Conservation (phyloP, 768 basidiomycete species). For the Suillus tomentosus region DNA sequence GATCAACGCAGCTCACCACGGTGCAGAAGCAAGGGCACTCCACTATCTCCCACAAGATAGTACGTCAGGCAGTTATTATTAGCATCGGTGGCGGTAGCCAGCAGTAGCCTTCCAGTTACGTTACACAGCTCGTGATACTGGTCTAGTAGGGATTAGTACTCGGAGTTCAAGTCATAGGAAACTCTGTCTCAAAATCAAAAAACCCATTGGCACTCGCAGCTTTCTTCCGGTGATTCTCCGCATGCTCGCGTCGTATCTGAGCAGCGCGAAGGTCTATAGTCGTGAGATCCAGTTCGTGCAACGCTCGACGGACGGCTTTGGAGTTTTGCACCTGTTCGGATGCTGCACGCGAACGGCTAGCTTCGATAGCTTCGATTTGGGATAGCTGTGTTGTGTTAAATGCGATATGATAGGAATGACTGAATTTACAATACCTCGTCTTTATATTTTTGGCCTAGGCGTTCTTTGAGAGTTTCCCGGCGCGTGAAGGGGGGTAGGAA, state of each 20-base stretch:
- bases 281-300: conserved; percentile 63
- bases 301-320: conserved; percentile 49
- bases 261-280: conserved; percentile 61
- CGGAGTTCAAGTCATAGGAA: not conserved
- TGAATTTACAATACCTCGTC: conserved; percentile 20
- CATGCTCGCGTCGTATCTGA: conserved; percentile 57
- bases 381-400: conserved; percentile 4
- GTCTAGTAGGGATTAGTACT: not conserved
- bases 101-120: not conserved
- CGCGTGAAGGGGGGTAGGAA: conserved; percentile 37
- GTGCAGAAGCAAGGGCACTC: conserved; percentile 58
- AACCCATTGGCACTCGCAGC: conserved; percentile 51
- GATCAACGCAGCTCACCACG: conserved; percentile 12
- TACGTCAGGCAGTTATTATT: conserved; percentile 18
- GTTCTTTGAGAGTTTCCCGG: not conserved
- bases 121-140: not conserved
- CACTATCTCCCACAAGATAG: conserved; percentile 44
- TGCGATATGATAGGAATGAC: not conserved
- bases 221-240: conserved; percentile 60
- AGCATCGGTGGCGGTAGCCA: not conserved
- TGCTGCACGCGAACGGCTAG: conserved; percentile 41
- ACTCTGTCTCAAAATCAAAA: conserved; percentile 56
- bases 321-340: conserved; percentile 40
- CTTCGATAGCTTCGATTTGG: conserved; percentile 37
- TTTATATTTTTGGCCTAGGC: conserved; percentile 17